Conservation (phyloP, 768 basidiomycete species). For the Suillus luteus region DNA sequence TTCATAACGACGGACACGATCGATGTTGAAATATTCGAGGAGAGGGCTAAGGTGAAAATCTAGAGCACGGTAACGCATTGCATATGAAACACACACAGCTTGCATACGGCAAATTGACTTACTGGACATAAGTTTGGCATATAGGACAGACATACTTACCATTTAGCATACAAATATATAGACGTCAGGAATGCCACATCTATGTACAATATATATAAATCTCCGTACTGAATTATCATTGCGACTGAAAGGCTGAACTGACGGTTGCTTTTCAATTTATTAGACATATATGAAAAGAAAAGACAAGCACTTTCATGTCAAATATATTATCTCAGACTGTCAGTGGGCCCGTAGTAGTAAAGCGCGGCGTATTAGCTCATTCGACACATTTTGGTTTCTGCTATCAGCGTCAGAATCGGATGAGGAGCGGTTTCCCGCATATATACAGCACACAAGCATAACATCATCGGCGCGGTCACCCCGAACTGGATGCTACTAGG, state of each 20-base stretch:
- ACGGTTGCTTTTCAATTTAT: no score
- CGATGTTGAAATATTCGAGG: conserved; percentile 79
- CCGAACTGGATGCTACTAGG: neutral
- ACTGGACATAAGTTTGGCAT: neutral
- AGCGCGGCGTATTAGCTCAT: neutral
- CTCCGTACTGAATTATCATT: neutral
- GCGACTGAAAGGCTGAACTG: conserved; percentile 2
- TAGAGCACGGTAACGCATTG: conserved; percentile 18
- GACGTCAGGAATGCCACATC: neutral
- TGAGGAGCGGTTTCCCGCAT: no score
- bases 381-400: no score
- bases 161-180: neutral
- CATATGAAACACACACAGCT: neutral
- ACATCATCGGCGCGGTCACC: neutral
- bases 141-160: neutral
- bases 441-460: neutral
- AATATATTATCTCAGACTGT: neutral
- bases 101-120: neutral
- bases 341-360: neutral
- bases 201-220: conserved; percentile 17
- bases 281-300: no score
- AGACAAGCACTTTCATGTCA: neutral
- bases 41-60: conserved; percentile 38
- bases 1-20: conserved; percentile 88
- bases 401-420: no score